Conservation (phyloP, 1,139 yeast genomes). For the Geotrichum macrosporum region DNA sequence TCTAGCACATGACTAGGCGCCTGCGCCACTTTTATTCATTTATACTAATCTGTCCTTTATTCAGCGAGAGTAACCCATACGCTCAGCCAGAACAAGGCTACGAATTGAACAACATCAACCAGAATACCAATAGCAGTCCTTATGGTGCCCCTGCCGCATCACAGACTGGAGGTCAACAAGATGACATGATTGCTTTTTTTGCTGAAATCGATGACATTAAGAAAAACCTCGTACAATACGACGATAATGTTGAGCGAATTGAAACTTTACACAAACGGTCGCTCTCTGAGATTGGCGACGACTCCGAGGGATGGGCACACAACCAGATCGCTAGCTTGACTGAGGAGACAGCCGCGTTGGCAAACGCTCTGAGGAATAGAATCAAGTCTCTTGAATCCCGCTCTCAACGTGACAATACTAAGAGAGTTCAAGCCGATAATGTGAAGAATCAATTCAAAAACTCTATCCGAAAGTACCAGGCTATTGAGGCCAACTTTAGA, state of each 20-base stretch:
- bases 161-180: constrained; percentile 27
- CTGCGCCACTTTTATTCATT: constrained; percentile 6
- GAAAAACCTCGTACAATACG: constrained; percentile 74
- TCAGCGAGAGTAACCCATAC: constrained; percentile 13
- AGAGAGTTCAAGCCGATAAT: constrained; percentile 86
- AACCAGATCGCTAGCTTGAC: constrained; percentile 73
- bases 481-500: constrained; percentile 80
- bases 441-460: constrained; percentile 81
- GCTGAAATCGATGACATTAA: constrained; percentile 78
- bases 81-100: constrained; percentile 15
- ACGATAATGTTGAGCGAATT: constrained; percentile 69
- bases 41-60: constrained; percentile 1
- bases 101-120: constrained; percentile 13
- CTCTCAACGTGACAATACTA: constrained; percentile 67
- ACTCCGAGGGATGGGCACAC: constrained; percentile 65
- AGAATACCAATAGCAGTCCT: constrained; percentile 12
- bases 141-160: constrained; percentile 13
- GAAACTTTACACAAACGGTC: constrained; percentile 78
- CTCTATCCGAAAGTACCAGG: constrained; percentile 79
- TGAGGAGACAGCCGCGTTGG: constrained; percentile 74
- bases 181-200: constrained; percentile 75
- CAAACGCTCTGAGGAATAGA: constrained; percentile 65
- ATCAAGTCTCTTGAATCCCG: constrained; percentile 74
- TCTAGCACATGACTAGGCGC: not conserved
- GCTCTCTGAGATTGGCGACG: constrained; percentile 80